Evolutionary conservation across 306 rosid genomes (phyloP), one percentile per base, ranked within the genome.

Genomic region (Vigna nakashimae): DNA sequence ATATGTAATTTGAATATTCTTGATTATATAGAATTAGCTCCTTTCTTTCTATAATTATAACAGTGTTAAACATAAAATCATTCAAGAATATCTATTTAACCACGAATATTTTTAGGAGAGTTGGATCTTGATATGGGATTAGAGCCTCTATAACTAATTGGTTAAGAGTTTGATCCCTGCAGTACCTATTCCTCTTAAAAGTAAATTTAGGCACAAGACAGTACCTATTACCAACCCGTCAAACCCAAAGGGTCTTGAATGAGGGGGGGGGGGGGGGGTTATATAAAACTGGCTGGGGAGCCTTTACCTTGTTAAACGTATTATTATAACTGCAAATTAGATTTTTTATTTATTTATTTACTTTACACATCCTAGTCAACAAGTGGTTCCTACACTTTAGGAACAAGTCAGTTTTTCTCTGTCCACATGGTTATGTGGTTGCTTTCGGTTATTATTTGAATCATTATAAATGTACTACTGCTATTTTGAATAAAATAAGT

Each of bases 141-240:
- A 71, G 24, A 36, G 46, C 58, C 58, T 71, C 65, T 50, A 50
- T 69, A 34, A 70, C 34, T 48, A 79, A 56, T 62, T 50, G 17
- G 43, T 63, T 28, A 63, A n/a, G 24, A 62, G 63, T 16, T 67
- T 48, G 64, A 70, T 71, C 71, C 65, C 60, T 48, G 76, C n/a
- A 13, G 30, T 42, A 42, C 69, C 20, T 22, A 46, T 45, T 78
- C 42, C 52, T 69, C 55, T 36, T 11, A 48, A 26, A 24, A 69
- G 46, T 78, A 40, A 46, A 78, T 78, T 58, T 32, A 12, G 1
- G 28, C n/a, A 56, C 14, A 56, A 68, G 59, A 15, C 64, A 22
- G 13, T 20, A 20, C 22, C 22, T 64, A 50, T 64, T 51, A 64
- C 43, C 56, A 38, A 20, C 16, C 10, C 15, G 36, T 64, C 73